Base-by-base conservation (phyloP, 1,284 basidiomycete genomes). In the Ganoderma lingzhi region DNA sequence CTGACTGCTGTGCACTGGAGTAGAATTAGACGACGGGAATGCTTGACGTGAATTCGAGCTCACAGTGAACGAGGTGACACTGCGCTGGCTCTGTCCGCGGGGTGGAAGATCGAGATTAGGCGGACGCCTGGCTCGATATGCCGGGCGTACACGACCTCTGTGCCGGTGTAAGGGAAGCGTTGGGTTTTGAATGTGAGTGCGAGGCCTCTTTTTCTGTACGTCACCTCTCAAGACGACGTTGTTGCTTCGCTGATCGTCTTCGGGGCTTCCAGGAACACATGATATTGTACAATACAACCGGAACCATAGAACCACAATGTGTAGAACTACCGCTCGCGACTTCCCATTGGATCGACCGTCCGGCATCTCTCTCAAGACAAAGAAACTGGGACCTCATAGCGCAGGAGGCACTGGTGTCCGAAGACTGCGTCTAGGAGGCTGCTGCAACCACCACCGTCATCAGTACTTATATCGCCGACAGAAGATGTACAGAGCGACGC, bases 71-170 rank as follows among this genome's bases (percentile, higher is more conserved):
- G 90, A 92, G 77, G 84, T 87, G 56, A 83, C 86, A 3, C n/a
- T n/a, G 81, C 82, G 2, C 79, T 92, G 42, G 80, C 85, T 4
- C 79, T 82, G 28, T 88, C 87, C 1, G 86, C 90, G 9, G 90
- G 90, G 2, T 92, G 90, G 90, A 87, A 86, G 67, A 82, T 91
- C 30, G 85, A 84, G 58, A 85, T 91, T n/a, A n/a, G n/a, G n/a
- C n/a, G n/a, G n/a, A n/a, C n/a, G n/a, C n/a, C n/a, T n/a, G n/a
- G n/a, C n/a, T n/a, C n/a, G n/a, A n/a, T n/a, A n/a, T n/a, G n/a
- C n/a, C n/a, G n/a, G 69, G 69, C 69, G 12, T 72, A 72, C 35
- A 70, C 67, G 4, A 72, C 66, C 0, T 69, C 69, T 3, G 65
- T 69, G 1, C 71, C 71, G 5, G 62, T 72, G 9, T 72, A 42